Percentiles rank a stretch among this genome's conserved stretches.
Conservation (phyloP, 495 filamentous ascomycete species). For the Cercophora scortea region DNA sequence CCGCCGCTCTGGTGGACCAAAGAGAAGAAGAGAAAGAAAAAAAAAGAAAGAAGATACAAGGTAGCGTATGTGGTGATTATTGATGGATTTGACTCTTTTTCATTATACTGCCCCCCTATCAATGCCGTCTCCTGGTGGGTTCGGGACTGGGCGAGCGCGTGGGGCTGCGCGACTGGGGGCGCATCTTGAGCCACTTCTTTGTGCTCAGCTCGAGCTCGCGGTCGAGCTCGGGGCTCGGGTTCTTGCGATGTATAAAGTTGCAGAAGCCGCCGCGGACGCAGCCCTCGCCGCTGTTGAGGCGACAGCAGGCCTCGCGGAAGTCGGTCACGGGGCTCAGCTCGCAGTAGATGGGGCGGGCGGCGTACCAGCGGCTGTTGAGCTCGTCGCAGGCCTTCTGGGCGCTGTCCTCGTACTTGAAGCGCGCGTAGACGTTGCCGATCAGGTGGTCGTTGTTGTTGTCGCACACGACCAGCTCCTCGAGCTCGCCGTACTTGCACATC, state of each 20-base stretch:
- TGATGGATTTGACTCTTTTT: too few relatives aligned
- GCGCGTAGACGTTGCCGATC: conserved; percentile 98
- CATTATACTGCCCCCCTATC: conserved; percentile 5
- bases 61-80: too few relatives aligned
- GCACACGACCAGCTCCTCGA: conserved; percentile 84
- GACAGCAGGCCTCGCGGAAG: conserved; percentile 96
- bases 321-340: conserved; percentile 94
- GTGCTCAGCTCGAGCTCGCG: conserved; percentile 77
- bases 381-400: conserved; percentile 90
- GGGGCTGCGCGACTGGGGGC: conserved; percentile 77
- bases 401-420: conserved; percentile 99
- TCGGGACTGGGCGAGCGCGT: conserved; percentile 68
- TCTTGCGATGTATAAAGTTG: conserved; percentile 98
- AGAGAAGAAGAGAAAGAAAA: too few relatives aligned
- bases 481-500: conserved; percentile 89
- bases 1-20: too few relatives aligned
- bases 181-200: conserved; percentile 92
- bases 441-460: conserved; percentile 98
- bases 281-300: conserved; percentile 88
- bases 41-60: too few relatives aligned
- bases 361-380: conserved; percentile 94
- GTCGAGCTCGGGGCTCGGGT: conserved; percentile 80
- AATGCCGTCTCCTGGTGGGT: conserved; percentile 62
- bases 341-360: conserved; percentile 95
- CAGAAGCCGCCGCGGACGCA: conserved; percentile 96